Conservation (phyloP, 2,329 filamentous ascomycete species). For the Aspergillus arachidicola region DNA sequence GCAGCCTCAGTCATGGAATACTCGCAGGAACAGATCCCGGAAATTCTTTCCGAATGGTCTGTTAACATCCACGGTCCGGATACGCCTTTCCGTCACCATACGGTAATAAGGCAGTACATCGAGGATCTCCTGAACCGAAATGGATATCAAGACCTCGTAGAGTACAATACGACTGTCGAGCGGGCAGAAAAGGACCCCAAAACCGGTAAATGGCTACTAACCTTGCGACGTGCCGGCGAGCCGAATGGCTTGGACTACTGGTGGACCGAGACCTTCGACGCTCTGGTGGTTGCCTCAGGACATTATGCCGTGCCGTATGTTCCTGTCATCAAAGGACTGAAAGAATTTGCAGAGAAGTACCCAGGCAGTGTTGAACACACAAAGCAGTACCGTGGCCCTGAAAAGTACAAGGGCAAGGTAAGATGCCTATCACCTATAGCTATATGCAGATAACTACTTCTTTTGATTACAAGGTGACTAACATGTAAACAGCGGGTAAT, state of each 20-base stretch:
- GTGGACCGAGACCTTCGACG: conserved; percentile 66
- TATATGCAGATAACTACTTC: background rate
- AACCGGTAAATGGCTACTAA: conserved; percentile 55
- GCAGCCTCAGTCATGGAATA: conserved; percentile 63
- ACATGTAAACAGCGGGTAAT: conserved; percentile 55
- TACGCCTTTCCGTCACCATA: conserved; percentile 65
- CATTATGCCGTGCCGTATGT: conserved; percentile 62
- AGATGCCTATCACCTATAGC: background rate
- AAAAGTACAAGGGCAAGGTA: conserved; percentile 45
- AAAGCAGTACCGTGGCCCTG: conserved; percentile 42
- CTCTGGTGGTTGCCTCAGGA: conserved; percentile 62
- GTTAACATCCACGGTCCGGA: conserved; percentile 56
- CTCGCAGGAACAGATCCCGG: conserved; percentile 58
- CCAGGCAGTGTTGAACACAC: conserved; percentile 46
- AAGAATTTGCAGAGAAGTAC: conserved; percentile 40
- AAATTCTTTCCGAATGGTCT: conserved; percentile 43
- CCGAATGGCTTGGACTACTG: conserved; percentile 54
- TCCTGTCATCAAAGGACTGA: conserved; percentile 46
- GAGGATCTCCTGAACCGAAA: conserved; percentile 57
- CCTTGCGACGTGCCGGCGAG: conserved; percentile 47
- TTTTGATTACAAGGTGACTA: background rate
- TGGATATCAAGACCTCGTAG: conserved; percentile 53
- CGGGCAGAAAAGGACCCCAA: conserved; percentile 53
- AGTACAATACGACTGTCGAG: conserved; percentile 63
- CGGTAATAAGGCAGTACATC: conserved; percentile 59